These are phyloP conservation scores for Phoma sp. DNA, from an alignment of 2,329 filamentous ascomycete species.

Conservation along the genomic window DNA sequence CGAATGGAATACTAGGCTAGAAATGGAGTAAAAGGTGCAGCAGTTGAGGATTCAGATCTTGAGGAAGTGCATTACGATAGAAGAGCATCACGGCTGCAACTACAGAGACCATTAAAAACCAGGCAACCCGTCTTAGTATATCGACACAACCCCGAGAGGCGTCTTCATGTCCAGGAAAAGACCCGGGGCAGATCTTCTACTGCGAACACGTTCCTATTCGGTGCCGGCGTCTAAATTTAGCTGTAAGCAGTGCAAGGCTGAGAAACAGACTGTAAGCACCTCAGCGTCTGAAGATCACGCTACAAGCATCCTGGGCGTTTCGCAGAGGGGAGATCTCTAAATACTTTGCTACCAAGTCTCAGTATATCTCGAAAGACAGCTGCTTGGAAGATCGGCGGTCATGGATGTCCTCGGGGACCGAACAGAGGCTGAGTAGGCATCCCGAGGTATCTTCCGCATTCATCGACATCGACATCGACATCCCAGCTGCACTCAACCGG, in stretches of 20 bases:
- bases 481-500: too few relatives aligned
- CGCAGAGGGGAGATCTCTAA: background rate
- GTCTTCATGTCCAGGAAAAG: background rate
- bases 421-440: slow-evolving; percentile 8
- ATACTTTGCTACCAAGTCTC: too few relatives aligned
- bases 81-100: background rate
- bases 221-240: background rate
- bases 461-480: too few relatives aligned
- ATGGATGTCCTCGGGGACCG: slow-evolving; percentile 5
- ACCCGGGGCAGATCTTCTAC: background rate
- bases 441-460: background rate
- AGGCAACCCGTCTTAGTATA: background rate
- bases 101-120: background rate
- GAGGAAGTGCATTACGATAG: too few relatives aligned
- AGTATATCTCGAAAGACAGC: background rate
- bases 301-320: background rate
- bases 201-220: background rate
- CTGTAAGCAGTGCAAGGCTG: slow-evolving; percentile 2
- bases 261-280: background rate
- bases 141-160: background rate
- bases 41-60: too few relatives aligned
- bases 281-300: background rate
- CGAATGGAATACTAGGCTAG: background rate
- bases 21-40: too few relatives aligned
- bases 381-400: background rate